A percentile compares a stretch with the other conserved stretches of the same genome.
phyloP scores from a whole-genome alignment of 768 basidiomycete species.

The Agaricus blazei region DNA sequence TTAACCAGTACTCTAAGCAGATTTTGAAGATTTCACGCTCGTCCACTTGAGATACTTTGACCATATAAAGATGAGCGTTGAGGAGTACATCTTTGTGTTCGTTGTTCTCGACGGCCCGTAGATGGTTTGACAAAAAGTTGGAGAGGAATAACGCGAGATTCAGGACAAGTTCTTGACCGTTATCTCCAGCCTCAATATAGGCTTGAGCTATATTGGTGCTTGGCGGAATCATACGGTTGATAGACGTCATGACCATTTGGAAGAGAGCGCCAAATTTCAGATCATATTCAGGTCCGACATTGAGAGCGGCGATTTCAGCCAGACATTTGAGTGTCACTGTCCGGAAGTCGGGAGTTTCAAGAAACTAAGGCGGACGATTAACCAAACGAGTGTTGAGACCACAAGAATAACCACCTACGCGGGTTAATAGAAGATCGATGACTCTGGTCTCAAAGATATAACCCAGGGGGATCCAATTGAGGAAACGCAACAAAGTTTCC shows the following conservation, averaged over 20 bases:
- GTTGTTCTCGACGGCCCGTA: conserved; percentile 91
- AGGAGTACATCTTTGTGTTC: conserved; percentile 87
- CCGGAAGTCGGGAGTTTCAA: conserved; percentile 95
- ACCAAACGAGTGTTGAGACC: conserved; percentile 3
- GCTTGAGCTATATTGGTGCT: conserved; percentile 92
- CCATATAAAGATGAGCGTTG: conserved; percentile 97
- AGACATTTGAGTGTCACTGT: conserved; percentile 96
- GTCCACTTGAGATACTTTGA: conserved; percentile 96
- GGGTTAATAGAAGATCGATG: conserved; percentile 87
- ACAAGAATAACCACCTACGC: conserved; percentile 50
- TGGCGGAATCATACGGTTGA: conserved; percentile 96
- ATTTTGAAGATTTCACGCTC: conserved; percentile 99
- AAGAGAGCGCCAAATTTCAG: conserved; percentile 97
- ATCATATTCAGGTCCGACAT: conserved; percentile 95
- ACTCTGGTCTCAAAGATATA: conserved; percentile 99
- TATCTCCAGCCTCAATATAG: conserved; percentile 83
- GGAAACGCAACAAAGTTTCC: conserved; percentile 90
- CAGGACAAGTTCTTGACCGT: conserved; percentile 94
- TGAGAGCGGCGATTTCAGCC: conserved; percentile 92
- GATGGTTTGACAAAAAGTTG: conserved; percentile 92
- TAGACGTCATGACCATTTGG: conserved; percentile 95
- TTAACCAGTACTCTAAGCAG: conserved; percentile 95
- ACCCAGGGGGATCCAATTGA: conserved; percentile 99
- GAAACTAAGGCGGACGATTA: conserved; percentile 57
- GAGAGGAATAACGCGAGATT: conserved; percentile 97